Conservation (phyloP, 495 filamentous ascomycete genomes). For the Copromyces sp. region DNA sequence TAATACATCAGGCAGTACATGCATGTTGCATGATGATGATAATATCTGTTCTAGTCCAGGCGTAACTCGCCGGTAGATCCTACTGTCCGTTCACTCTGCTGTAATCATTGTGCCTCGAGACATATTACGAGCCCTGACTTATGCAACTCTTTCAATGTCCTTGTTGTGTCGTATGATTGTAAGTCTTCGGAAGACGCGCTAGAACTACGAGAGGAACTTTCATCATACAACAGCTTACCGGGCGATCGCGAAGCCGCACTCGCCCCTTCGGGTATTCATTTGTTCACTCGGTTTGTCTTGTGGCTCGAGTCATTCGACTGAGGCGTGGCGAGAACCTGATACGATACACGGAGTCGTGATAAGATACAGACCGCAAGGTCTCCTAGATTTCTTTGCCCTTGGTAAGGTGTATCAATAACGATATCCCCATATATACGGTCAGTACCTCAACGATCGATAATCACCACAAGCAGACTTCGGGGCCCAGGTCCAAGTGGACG, state of each 20-base stretch:
- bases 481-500: no score
- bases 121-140: not conserved
- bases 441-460: not conserved
- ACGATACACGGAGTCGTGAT: not conserved
- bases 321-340: not conserved
- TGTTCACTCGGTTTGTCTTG: not conserved
- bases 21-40: conserved; percentile 9
- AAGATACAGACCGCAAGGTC: not conserved
- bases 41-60: not conserved
- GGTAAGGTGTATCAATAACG: not conserved
- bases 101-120: not conserved
- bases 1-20: conserved; percentile 17
- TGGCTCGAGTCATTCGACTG: not conserved
- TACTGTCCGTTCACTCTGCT: not conserved
- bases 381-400: not conserved
- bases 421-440: not conserved
- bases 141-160: not conserved
- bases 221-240: not conserved
- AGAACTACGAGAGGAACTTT: not conserved
- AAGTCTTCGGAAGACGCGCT: not conserved
- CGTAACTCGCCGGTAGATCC: not conserved
- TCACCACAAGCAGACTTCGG: no score
- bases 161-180: not conserved
- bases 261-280: not conserved
- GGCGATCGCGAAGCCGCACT: not conserved